Evolutionary conservation across 306 rosid genomes (phyloP), one percentile per base, ranked within the genome.

Genomic region (Rubus parviflorus): DNA sequence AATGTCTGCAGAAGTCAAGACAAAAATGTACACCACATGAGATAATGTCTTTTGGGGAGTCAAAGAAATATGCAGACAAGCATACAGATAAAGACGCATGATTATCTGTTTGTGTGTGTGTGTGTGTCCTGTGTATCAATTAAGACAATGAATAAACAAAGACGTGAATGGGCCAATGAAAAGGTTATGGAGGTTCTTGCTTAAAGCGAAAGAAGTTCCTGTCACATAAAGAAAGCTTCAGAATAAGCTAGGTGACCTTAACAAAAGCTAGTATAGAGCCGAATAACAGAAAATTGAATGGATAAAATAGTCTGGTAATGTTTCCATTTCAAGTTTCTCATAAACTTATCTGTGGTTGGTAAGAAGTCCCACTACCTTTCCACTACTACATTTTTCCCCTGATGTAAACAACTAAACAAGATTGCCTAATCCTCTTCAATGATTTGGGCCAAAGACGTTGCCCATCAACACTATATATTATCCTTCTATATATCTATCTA

Each of bases 1-100:
- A 95, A 85, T 10, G 99, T 95, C 99, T 95, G 84, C 68, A 68
- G 4, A 52, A 79, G 81, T 71, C 82, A 13, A 72, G 54, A 72
- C 75, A 58, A 75, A 75, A 3, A 6, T 17, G 17, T 52, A 68
- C 12, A 54, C 22, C 23, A 25, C 52, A 75, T 57, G 7, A 65
- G 8, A 17, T 66, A 35, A 20, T 64, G 58, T 67, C 77, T n/a
- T 75, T 64, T 42, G 62, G 48, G 45, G 61, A 76, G 53, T 20
- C 60, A 22, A 14, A 73, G 14, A 71, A 19, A 46, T 0, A 30
- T 2, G 35, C 0, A 25, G 30, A 68, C 4, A 49, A 2, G 1
- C 47, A 51, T 3, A 9, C 45, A 49, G 5, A 52, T 30, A 40
- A 56, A 30, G 51, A 54, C 49, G 5, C 51, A 12, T 7, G 67